Percentiles rank a stretch among this genome's conserved stretches.
These are phyloP conservation scores for Termitomyces eurrhizus DNA, from an alignment of 768 basidiomycete genomes.

Conservation along the genomic window DNA sequence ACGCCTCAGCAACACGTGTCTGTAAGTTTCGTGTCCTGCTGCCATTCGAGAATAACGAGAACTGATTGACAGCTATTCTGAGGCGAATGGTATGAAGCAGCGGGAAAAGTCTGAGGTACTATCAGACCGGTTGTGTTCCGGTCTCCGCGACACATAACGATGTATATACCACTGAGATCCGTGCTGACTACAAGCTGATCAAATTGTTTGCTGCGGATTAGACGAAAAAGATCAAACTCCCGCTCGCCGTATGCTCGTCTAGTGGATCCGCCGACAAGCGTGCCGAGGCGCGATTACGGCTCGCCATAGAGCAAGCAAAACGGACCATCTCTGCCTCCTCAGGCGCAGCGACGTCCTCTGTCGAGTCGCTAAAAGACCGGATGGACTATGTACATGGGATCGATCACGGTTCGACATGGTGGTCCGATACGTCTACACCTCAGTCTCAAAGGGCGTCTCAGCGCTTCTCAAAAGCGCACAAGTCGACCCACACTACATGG, in stretches of 20 bases:
- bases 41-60: no score
- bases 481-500: conserved; percentile 63
- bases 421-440: conserved; percentile 54
- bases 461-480: conserved; percentile 49
- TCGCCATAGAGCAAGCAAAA: conserved; percentile 94
- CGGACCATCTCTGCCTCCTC: conserved; percentile 85
- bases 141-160: no score
- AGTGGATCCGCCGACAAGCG: no score
- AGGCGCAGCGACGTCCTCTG: conserved; percentile 85
- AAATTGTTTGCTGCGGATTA: conserved; percentile 95
- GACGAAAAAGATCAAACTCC: conserved; percentile 88
- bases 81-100: no score
- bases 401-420: conserved; percentile 62
- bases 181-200: conserved; percentile 81
- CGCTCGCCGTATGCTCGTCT: conserved; percentile 65
- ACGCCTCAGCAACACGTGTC: no score
- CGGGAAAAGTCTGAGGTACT: no score
- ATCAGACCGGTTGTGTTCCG: no score
- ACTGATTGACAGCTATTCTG: no score
- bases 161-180: no score
- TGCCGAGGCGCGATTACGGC: conserved; percentile 88
- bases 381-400: conserved; percentile 76
- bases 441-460: no score
- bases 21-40: no score
- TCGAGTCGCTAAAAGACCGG: conserved; percentile 93